phyloP scores from a whole-genome alignment of 116 monocot genomes.

The Dioscorea cayenensis region DNA sequence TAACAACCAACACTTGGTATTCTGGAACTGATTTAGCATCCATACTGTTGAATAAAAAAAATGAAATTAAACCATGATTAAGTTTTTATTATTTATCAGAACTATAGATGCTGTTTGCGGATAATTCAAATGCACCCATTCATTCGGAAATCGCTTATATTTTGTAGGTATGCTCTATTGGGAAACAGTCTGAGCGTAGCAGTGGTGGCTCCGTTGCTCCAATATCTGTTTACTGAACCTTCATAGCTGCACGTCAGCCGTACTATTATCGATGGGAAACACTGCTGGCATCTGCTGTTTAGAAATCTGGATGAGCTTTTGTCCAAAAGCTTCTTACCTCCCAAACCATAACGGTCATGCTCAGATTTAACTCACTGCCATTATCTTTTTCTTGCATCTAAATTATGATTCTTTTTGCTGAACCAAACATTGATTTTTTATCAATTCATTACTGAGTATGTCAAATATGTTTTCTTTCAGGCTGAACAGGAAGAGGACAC shows the following conservation, averaged over 20 bases:
- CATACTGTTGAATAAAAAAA: background rate
- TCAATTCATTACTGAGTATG: too few species aligned
- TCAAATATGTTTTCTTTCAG: too few species aligned
- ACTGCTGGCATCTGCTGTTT: background rate
- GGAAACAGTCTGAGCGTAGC: slow-evolving; percentile 82
- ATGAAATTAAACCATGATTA: background rate
- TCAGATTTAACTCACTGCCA: too few species aligned
- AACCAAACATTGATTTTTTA: too few species aligned
- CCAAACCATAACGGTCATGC: too few species aligned
- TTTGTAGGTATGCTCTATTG: slow-evolving; percentile 68
- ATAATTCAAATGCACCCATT: background rate
- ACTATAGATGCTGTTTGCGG: too few species aligned
- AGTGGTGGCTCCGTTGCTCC: slow-evolving; percentile 68
- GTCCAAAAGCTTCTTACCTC: too few species aligned
- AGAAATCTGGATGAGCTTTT: too few species aligned
- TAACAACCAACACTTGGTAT: background rate
- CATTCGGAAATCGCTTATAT: background rate
- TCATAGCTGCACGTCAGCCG: background rate
- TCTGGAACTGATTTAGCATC: background rate
- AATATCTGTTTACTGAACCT: slow-evolving; percentile 48
- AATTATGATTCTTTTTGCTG: too few species aligned
- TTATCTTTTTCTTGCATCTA: too few species aligned
- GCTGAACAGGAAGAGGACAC: too few species aligned
- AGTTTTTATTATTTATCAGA: too few species aligned
- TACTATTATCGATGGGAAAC: background rate